These are phyloP conservation scores for Solanum hybrid DNA, from an alignment of 305 asterid genomes.

Conservation along the genomic window DNA sequence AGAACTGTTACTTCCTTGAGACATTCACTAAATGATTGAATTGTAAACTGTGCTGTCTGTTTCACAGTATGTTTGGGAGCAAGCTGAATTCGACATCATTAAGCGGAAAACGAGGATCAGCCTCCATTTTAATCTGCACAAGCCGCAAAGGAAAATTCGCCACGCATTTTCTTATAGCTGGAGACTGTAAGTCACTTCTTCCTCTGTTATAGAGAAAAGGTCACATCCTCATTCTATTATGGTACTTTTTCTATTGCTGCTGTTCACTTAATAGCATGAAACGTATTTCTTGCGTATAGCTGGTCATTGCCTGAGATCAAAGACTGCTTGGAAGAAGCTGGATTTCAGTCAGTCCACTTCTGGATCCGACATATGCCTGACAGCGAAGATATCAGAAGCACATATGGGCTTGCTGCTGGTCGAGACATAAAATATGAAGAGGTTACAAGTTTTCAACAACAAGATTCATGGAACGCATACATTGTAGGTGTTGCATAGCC, in stretches of 20 bases:
- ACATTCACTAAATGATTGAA: background rate
- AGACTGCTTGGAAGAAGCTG: slow-evolving; percentile 92
- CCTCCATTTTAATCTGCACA: slow-evolving; percentile 82
- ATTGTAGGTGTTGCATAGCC: slow-evolving; percentile 65
- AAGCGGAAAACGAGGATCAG: slow-evolving; percentile 91
- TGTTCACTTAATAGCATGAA: background rate
- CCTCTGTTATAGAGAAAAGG: background rate
- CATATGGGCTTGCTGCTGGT: slow-evolving; percentile 58
- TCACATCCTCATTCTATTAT: background rate
- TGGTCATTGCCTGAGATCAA: slow-evolving; percentile 93
- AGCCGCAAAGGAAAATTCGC: slow-evolving; percentile 58
- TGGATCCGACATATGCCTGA: slow-evolving; percentile 90
- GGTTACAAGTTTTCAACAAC: slow-evolving; percentile 68
- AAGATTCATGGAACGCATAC: slow-evolving; percentile 96
- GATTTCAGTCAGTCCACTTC: slow-evolving; percentile 63
- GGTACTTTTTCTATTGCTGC: background rate
- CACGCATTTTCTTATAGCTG: slow-evolving; percentile 95
- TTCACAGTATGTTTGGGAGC: slow-evolving; percentile 85
- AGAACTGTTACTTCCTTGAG: background rate
- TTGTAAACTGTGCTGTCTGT: background rate
- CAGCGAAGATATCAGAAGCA: slow-evolving; percentile 51
- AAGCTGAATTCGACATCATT: slow-evolving; percentile 77
- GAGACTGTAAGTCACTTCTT: slow-evolving; percentile 73
- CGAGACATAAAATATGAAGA: slow-evolving; percentile 77
- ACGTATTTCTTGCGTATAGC: slow-evolving; percentile 22